phyloP scores from a whole-genome alignment of 176 grass and related monocot genomes.

The Pontederia paniculata region DNA sequence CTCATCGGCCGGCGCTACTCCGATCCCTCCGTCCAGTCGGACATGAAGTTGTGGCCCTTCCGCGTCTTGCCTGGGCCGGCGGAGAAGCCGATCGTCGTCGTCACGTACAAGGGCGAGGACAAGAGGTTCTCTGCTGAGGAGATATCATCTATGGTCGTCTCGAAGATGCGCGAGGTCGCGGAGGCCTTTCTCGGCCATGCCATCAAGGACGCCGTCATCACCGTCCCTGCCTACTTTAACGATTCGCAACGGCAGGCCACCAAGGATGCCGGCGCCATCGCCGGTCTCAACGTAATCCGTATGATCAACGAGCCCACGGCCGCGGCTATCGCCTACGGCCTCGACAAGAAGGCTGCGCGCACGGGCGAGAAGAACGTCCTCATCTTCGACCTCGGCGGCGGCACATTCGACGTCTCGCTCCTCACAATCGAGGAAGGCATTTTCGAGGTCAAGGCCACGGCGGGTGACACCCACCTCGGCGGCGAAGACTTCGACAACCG shows the following conservation, averaged over 20 bases:
- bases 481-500: slow-evolving; percentile 25
- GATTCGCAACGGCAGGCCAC: slow-evolving; percentile 26
- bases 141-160: slow-evolving; percentile 19
- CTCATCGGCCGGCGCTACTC: slow-evolving; percentile 14
- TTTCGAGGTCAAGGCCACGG: slow-evolving; percentile 20
- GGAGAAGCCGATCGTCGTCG: slow-evolving; percentile 18
- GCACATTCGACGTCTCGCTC: slow-evolving; percentile 24
- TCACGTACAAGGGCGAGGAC: slow-evolving; percentile 20
- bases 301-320: slow-evolving; percentile 22
- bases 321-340: slow-evolving; percentile 16
- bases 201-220: slow-evolving; percentile 18
- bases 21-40: slow-evolving; percentile 12
- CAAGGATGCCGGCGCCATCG: slow-evolving; percentile 16
- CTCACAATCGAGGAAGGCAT: slow-evolving; percentile 24
- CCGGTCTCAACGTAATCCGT: slow-evolving; percentile 15
- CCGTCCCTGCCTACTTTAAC: slow-evolving; percentile 16
- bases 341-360: slow-evolving; percentile 18
- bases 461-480: slow-evolving; percentile 18
- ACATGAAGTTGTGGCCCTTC: slow-evolving; percentile 23
- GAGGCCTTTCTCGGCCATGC: slow-evolving; percentile 23
- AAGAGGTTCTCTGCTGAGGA: slow-evolving; percentile 21
- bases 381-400: slow-evolving; percentile 22
- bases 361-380: slow-evolving; percentile 18
- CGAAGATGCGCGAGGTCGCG: slow-evolving; percentile 22
- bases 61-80: not conserved